Evolutionary conservation across 306 rosid genomes (phyloP).

Genomic region (Cicer chorassanicum): DNA sequence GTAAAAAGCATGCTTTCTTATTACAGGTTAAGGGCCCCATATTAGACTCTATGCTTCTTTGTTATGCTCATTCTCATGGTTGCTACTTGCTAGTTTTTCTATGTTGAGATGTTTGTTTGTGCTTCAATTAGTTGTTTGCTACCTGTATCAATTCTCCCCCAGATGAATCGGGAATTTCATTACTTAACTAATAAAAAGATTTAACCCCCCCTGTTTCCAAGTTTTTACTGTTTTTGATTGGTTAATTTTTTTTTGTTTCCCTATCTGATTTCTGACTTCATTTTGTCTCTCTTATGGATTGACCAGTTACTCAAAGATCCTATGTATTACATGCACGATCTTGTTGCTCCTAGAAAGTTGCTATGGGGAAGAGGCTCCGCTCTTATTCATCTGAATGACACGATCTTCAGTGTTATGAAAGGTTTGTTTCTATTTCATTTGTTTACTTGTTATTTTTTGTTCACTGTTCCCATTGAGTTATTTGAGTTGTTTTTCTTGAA

Average conservation of each 20-base stretch:
- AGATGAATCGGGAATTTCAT: not conserved
- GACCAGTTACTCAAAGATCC: slow-evolving; percentile 79
- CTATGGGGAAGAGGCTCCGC: slow-evolving; percentile 78
- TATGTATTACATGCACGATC: slow-evolving; percentile 56
- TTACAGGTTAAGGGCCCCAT: slow-evolving; percentile 3
- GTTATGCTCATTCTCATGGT: not conserved
- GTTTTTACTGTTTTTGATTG: slow-evolving; percentile 25
- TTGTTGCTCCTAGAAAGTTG: slow-evolving; percentile 75
- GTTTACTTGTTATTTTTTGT: slow-evolving; percentile 26
- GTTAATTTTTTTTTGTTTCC: not conserved
- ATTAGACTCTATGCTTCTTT: slow-evolving; percentile 10
- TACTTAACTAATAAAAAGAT: not conserved
- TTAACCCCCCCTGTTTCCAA: not conserved
- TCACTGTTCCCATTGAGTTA: not conserved
- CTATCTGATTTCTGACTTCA: not conserved
- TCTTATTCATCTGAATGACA: slow-evolving; percentile 73
- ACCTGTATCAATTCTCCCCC: slow-evolving; percentile 10
- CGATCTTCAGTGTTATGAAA: slow-evolving; percentile 65
- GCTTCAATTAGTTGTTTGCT: slow-evolving; percentile 1
- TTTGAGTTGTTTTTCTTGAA: not conserved
- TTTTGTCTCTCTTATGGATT: slow-evolving; percentile 36
- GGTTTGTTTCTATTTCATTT: slow-evolving; percentile 58
- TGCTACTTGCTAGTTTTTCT: slow-evolving; percentile 29
- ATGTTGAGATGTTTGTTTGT: slow-evolving; percentile 11
- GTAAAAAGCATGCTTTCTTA: slow-evolving; percentile 20